These are phyloP conservation scores for Grosmannia serpens DNA, from an alignment of 2,329 filamentous ascomycete genomes.

Conservation along the genomic window DNA sequence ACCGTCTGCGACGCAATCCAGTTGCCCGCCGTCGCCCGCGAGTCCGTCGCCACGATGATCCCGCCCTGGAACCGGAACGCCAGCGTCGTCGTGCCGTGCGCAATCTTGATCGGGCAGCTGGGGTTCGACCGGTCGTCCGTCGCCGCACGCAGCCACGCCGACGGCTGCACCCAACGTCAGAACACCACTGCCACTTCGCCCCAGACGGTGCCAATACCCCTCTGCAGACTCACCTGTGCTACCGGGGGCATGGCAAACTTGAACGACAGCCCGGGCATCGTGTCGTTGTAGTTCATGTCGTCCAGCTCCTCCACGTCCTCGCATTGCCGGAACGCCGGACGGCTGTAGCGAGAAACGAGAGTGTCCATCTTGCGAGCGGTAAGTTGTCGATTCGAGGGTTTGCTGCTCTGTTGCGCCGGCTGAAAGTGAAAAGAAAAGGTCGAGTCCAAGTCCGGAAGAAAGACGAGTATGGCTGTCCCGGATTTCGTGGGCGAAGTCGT, in stretches of 20 bases:
- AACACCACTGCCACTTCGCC: background rate
- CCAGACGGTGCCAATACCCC: no score
- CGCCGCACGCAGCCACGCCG: constrained; percentile 88
- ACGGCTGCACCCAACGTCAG: constrained; percentile 44
- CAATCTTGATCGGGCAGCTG: constrained; percentile 96
- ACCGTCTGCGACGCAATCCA: constrained; percentile 99
- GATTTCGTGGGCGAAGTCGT: background rate
- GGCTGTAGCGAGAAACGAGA: constrained; percentile 84
- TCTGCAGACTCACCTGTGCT: constrained; percentile 51
- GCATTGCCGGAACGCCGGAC: constrained; percentile 58
- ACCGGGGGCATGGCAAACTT: constrained; percentile 94
- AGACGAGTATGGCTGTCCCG: background rate
- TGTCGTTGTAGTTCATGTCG: constrained; percentile 60
- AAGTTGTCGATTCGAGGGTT: no score
- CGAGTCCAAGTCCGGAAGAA: background rate
- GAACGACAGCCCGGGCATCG: constrained; percentile 66
- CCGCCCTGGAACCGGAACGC: constrained; percentile 97
- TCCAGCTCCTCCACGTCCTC: constrained; percentile 64
- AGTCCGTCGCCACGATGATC: constrained; percentile 97
- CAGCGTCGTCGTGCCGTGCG: constrained; percentile 95
- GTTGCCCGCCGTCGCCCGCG: constrained; percentile 89
- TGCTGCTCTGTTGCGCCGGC: background rate
- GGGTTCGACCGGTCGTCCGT: constrained; percentile 97
- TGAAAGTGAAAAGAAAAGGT: background rate
- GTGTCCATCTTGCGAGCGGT: constrained; percentile 57